Evolutionary conservation across 306 rosid species (phyloP).

Genomic region (Dryas alaskensis): DNA sequence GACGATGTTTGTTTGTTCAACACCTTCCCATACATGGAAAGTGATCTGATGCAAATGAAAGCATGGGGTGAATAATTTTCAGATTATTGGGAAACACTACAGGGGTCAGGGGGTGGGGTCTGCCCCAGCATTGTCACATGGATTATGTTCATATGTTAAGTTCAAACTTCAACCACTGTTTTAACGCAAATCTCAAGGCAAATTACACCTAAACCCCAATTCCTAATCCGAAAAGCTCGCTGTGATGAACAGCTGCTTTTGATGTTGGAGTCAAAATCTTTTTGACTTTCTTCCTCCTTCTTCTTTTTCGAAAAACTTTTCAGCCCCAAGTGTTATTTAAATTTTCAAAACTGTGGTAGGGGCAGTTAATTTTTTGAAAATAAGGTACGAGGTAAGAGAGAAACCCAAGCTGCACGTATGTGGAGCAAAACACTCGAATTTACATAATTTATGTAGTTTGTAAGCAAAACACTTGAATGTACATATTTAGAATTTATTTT

Average conservation of each 20-base stretch:
- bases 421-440: too few relatives aligned
- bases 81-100: neutral
- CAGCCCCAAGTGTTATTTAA: neutral
- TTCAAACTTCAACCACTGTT: neutral
- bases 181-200: slow-evolving; percentile 9
- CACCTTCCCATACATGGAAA: neutral
- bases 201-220: neutral
- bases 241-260: slow-evolving; percentile 11
- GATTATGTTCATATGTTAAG: slow-evolving; percentile 3
- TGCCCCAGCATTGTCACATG: slow-evolving; percentile 9
- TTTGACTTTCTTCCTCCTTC: neutral
- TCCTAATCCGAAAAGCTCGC: neutral
- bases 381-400: neutral
- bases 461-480: too few relatives aligned
- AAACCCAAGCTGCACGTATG: neutral
- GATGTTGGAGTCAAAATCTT: neutral
- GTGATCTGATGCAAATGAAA: slow-evolving; percentile 1
- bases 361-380: neutral
- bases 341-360: neutral
- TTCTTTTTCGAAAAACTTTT: neutral
- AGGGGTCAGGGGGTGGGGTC: slow-evolving; percentile 13
- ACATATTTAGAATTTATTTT: too few relatives aligned
- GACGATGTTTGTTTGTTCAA: neutral
- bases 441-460: too few relatives aligned
- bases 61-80: neutral